Base-by-base conservation (phyloP, 1,284 basidiomycete species). In the Melanopsichium pennsylvanicum region DNA sequence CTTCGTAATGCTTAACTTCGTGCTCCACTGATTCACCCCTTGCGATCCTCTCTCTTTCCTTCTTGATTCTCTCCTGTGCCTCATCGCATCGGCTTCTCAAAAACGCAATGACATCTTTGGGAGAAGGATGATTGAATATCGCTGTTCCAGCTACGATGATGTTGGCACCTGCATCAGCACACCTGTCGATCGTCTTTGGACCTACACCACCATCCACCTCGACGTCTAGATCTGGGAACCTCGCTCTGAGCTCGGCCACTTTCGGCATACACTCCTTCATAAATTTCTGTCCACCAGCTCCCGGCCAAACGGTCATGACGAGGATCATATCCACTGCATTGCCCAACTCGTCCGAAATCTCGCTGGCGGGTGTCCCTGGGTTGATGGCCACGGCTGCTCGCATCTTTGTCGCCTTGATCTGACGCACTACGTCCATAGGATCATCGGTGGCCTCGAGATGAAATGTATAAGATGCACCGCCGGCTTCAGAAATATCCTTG, bases 71-170 rank as follows among this genome's bases (percentile, higher is more conserved):
- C 35, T 70, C 78, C 37, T 81, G 79, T 0, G 79, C 78, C 38
- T 72, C 75, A 37, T 79, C 75, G 54, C 78, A 79, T 15, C 70
- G 35, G 15, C 39, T 59, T 2, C 79, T 47, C 21, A 80, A 42
- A 39, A 72, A 79, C 11, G 51, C 46, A 44, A 81, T 80, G 18
- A 81, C 79, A 23, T 79, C 74, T 60, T 89, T 88, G 0, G 96
- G 91, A 71, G 89, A 85, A 16, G 87, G 81, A 15, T 93, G 88
- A 40, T 87, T 88, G 79, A 98, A 98, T 72, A 98, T 90, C 12
- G 96, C 94, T 8, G 93, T 97, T 16, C 96, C 96, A 9, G 96
- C 95, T 12, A 99, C 96, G 67, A 98, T 93, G 66, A 99, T 93
- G 80, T 99, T 99, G 81, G 93, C 64, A 5, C 71, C 75, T 38